Base-by-base conservation (phyloP, 73 alveolate species). In the Breviolum minutum region DNA sequence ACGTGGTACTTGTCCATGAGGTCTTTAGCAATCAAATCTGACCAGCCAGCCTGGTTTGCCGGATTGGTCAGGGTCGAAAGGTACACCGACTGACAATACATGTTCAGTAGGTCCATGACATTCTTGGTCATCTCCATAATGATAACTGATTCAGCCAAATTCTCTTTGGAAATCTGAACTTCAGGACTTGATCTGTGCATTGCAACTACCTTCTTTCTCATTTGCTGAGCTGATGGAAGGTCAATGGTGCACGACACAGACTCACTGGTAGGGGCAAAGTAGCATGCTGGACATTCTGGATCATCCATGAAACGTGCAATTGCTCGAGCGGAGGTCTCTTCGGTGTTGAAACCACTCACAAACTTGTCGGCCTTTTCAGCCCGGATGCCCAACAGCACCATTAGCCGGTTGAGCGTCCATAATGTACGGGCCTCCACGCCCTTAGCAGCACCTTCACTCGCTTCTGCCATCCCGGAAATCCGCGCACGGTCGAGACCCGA, bases 1-100 rank as follows among this genome's bases (percentile, higher is more conserved):
- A 99, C 99, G 95, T 99, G 99, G 99, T 99, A 99, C 99, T 99
- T 99, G 99, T 99, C 99, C 99, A 99, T 99, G 79, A 95, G 95
- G 99, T 99, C 99, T 99, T 99, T 99, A 90, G 99, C 99, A 22
- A 99, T 99, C 91, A 99, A 99, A 95, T 99, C 99, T 19, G 99
- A 99, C 99, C 99, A 99, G 11, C 99, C 99, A 40, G 99, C 99
- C 99, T 99, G 99, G 99, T 99, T 99, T 54, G 92, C 99, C 3
- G 99, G 99, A 99, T 99, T 99, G 86, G 99, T 90, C 77, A 99
- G 97, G n/a, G 99, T 99, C 7, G 99, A 99, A n/a, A 99, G 99
- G 97, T 94, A 99, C 63, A 96, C 99, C 54, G 99, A 99, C 76
- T 99, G 99, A 83, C 99, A 95, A 27, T 80, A 70, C 81, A 70